phyloP scores from a whole-genome alignment of 164 flowering plant species.

The Aristolochia fimbriata region DNA sequence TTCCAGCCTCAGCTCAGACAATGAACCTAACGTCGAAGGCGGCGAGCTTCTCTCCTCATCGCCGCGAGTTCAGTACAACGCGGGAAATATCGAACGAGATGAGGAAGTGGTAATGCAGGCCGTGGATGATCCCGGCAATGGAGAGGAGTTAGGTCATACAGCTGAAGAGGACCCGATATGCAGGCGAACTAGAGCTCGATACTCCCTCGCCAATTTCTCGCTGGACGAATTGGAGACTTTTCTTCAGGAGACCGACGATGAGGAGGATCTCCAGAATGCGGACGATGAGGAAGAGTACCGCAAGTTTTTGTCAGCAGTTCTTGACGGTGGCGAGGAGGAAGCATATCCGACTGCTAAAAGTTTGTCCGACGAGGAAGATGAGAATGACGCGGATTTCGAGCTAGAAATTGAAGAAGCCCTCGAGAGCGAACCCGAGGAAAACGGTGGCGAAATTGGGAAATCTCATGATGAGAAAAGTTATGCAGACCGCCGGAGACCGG shows the following conservation, averaged over 20 bases:
- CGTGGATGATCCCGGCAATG: background rate
- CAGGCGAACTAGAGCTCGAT: slow-evolving; percentile 83
- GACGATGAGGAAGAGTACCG: slow-evolving; percentile 90
- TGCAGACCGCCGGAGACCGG: slow-evolving; percentile 31
- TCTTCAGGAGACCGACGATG: slow-evolving; percentile 95
- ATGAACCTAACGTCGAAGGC: slow-evolving; percentile 38
- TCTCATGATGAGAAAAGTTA: slow-evolving; percentile 20
- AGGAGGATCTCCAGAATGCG: slow-evolving; percentile 73
- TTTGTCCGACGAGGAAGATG: slow-evolving; percentile 49
- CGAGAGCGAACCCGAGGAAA: slow-evolving; percentile 77
- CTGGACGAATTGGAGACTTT: slow-evolving; percentile 94
- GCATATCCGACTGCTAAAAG: slow-evolving; percentile 44
- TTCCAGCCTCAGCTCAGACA: slow-evolving; percentile 87
- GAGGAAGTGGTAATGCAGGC: slow-evolving; percentile 1
- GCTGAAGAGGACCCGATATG: slow-evolving; percentile 83
- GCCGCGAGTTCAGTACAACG: background rate
- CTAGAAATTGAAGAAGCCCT: slow-evolving; percentile 88
- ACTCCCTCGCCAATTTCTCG: slow-evolving; percentile 83
- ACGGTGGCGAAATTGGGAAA: slow-evolving; percentile 7
- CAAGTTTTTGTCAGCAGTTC: slow-evolving; percentile 87
- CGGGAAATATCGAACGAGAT: slow-evolving; percentile 1
- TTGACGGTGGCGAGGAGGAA: slow-evolving; percentile 51
- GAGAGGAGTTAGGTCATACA: slow-evolving; percentile 12
- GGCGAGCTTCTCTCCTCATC: slow-evolving; percentile 1
- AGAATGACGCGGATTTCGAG: slow-evolving; percentile 97